A percentile compares a stretch with the other conserved stretches of the same genome.
Evolutionary conservation across 148 eudicot species (phyloP).

Genomic region (Vaccinium vitisidaea): DNA sequence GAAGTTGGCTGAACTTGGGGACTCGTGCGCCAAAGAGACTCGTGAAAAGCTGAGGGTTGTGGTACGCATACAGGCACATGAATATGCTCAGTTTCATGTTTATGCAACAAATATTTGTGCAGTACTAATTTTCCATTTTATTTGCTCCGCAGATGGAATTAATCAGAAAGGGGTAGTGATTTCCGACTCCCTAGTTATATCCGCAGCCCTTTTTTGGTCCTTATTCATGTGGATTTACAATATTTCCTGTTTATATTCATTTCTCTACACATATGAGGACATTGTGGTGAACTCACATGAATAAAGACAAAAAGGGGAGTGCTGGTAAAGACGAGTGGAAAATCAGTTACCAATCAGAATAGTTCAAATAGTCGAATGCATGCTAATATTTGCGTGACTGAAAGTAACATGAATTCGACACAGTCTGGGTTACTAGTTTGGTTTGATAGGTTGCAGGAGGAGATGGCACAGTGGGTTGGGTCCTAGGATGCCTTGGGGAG

Average conservation of each 20-base stretch:
- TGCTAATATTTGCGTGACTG: not conserved
- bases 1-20: conserved; percentile 64
- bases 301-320: too few relatives aligned
- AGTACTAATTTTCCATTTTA: not conserved
- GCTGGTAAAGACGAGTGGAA: too few relatives aligned
- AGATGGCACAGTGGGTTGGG: conserved; percentile 99
- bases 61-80: conserved; percentile 39
- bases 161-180: too few relatives aligned
- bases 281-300: too few relatives aligned
- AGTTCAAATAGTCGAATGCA: not conserved
- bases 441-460: conserved; percentile 90
- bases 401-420: not conserved
- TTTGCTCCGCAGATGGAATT: too few relatives aligned
- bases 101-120: not conserved
- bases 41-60: conserved; percentile 75
- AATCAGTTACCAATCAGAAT: too few relatives aligned
- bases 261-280: too few relatives aligned
- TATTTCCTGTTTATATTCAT: too few relatives aligned
- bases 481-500: conserved; percentile 88
- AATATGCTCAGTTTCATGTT: conserved; percentile 7
- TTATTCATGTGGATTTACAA: too few relatives aligned
- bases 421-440: not conserved
- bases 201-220: too few relatives aligned
- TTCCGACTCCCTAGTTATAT: too few relatives aligned
- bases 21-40: conserved; percentile 59